Evolutionary conservation across 805 yeast species (phyloP), one percentile per base, ranked within the genome.

Genomic region (Pichia ethanolica): DNA sequence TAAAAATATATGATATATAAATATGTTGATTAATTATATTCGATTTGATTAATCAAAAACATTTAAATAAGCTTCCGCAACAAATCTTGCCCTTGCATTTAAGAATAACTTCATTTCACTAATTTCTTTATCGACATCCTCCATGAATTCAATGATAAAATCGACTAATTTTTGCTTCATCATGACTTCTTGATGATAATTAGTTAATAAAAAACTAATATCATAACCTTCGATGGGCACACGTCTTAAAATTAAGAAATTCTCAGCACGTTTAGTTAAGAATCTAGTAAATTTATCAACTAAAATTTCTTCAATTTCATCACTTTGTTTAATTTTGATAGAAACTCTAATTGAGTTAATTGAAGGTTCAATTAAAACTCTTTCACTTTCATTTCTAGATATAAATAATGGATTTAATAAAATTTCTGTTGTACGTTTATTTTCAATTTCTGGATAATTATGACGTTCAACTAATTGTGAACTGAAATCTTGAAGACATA

Each of bases 111-210:
- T 93, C 95, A 93, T 93, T 67, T 93, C 99, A 68, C 97, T 88
- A 63, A 93, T 93, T 69, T 93, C 99, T 72, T 89, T 91, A 68
- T 93, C 99, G 20, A 93, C 99, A 63, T 90, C 99, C 68, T 93
- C 98, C 98, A 93, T 90, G 67, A 93, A 93, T 71, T 93, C 98
- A 58, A 93, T 89, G 58, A 93, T 90, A 67, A 93, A 93, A 68
- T 93, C 99, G 41, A 93, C 96, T 59, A 93, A 77, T 70, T 93
- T 93, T 60, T 85, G 90, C 71, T 93, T 91, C 71, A 90, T 78
- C 96, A 93, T 89, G 56, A 85, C 84, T 67, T 91, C 97, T 10
- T 97, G 89, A 69, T 93, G 99, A 70, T 82, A 83, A 69, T 91
- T 93, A 41, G 98, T 91, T 59, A 93, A 80, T 63, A 93, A 74